phyloP scores from a whole-genome alignment of 805 yeast species.

The Hanseniaspora taiwanica region DNA sequence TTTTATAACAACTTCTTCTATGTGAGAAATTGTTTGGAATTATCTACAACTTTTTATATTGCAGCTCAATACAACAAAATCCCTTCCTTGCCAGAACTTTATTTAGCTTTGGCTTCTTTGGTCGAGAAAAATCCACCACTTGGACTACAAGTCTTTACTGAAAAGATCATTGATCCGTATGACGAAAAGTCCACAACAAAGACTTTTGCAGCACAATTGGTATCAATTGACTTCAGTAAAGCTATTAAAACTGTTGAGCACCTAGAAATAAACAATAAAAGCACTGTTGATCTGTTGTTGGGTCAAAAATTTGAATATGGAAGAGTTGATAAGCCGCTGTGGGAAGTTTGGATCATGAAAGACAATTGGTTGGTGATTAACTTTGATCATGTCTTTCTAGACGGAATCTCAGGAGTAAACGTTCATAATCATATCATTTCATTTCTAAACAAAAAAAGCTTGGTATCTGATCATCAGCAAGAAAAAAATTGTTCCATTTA shows the following conservation, averaged over 20 bases:
- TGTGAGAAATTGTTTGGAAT: background rate
- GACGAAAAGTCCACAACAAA: too few relatives aligned
- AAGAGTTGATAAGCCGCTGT: background rate
- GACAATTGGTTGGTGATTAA: slow-evolving; percentile 2
- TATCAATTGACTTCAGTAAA: background rate
- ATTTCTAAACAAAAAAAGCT: background rate
- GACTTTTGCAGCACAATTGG: background rate
- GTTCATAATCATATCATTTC: background rate
- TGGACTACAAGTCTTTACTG: too few relatives aligned
- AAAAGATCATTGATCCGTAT: too few relatives aligned
- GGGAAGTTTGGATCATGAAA: slow-evolving; percentile 4
- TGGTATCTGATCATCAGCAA: background rate
- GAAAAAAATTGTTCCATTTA: background rate
- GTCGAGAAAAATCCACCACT: too few relatives aligned
- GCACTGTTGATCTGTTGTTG: background rate
- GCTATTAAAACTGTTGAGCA: slow-evolving; percentile 1
- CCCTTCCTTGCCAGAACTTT: background rate
- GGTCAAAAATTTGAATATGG: slow-evolving; percentile 1
- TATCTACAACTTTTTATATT: background rate
- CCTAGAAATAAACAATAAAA: background rate
- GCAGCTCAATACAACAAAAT: background rate
- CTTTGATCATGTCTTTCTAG: slow-evolving; percentile 3
- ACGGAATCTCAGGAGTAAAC: slow-evolving; percentile 2
- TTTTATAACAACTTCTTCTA: background rate
- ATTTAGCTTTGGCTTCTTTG: background rate